Conservation (phyloP, 139 green algal genomes). For the Gonium pectorale region DNA sequence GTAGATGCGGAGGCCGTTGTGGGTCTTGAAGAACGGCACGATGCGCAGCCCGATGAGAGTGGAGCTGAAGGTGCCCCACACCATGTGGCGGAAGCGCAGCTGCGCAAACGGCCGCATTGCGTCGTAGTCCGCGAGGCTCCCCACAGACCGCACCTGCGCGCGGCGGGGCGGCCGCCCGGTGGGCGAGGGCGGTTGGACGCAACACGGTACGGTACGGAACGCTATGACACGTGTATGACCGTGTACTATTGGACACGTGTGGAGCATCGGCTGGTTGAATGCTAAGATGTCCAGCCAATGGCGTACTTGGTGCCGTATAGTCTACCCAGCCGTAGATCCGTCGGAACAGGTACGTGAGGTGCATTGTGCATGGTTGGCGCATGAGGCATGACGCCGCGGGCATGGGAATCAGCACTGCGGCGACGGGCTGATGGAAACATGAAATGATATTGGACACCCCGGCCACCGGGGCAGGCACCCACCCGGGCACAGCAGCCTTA, state of each 20-base stretch:
- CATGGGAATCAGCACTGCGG: too few relatives aligned
- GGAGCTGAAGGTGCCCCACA: slow-evolving; percentile 22
- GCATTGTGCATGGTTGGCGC: too few relatives aligned
- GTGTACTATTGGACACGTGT: too few relatives aligned
- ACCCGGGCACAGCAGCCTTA: too few relatives aligned
- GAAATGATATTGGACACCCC: too few relatives aligned
- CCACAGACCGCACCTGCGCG: background rate
- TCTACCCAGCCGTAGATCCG: too few relatives aligned
- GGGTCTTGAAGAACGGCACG: slow-evolving; percentile 3
- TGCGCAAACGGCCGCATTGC: background rate
- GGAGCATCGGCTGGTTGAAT: too few relatives aligned
- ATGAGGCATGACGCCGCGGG: too few relatives aligned
- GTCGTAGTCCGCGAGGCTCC: background rate
- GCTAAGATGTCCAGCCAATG: background rate
- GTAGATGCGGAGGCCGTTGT: background rate
- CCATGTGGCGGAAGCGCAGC: background rate
- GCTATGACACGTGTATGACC: background rate
- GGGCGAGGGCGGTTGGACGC: background rate
- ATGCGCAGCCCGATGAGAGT: background rate
- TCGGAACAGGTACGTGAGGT: too few relatives aligned
- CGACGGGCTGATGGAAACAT: too few relatives aligned
- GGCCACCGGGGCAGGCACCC: too few relatives aligned
- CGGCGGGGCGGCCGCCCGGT: background rate
- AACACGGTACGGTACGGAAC: background rate
- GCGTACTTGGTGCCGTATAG: too few relatives aligned